Conservation (phyloP, 139 green algal species). For the Micractinium sp. region DNA sequence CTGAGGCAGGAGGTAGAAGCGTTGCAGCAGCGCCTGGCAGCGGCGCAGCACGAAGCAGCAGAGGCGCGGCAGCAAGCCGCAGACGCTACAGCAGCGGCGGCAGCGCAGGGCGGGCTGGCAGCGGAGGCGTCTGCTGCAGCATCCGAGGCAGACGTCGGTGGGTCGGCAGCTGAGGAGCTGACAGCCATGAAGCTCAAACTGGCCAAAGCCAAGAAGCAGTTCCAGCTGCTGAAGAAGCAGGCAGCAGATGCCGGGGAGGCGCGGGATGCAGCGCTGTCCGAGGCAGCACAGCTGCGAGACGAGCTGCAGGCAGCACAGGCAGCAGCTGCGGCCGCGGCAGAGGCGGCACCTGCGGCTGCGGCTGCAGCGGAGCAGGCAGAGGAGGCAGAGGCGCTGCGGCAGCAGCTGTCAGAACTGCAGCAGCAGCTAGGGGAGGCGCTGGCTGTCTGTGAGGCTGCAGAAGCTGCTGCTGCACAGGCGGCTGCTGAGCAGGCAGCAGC, state of each 20-base stretch:
- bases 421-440: neutral
- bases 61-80: neutral
- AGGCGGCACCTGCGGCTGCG: neutral
- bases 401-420: neutral
- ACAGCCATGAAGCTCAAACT: constrained; percentile 34
- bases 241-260: constrained; percentile 26
- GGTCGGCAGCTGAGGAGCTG: constrained; percentile 10
- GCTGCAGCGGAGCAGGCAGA: neutral
- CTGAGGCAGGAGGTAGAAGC: constrained; percentile 4
- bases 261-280: neutral
- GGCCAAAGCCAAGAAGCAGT: constrained; percentile 39
- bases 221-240: constrained; percentile 39
- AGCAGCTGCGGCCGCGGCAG: neutral
- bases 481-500: neutral
- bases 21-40: constrained; percentile 20
- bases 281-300: neutral
- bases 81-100: neutral
- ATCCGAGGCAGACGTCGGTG: neutral
- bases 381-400: neutral
- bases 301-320: constrained; percentile 19
- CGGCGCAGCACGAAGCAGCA: constrained; percentile 3
- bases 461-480: neutral
- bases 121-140: neutral
- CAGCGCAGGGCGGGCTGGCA: neutral
- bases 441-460: neutral